Evolutionary conservation across 2,329 filamentous ascomycete genomes (phyloP), one percentile per base, ranked within the genome.

Genomic region (Pyricularia sp.): DNA sequence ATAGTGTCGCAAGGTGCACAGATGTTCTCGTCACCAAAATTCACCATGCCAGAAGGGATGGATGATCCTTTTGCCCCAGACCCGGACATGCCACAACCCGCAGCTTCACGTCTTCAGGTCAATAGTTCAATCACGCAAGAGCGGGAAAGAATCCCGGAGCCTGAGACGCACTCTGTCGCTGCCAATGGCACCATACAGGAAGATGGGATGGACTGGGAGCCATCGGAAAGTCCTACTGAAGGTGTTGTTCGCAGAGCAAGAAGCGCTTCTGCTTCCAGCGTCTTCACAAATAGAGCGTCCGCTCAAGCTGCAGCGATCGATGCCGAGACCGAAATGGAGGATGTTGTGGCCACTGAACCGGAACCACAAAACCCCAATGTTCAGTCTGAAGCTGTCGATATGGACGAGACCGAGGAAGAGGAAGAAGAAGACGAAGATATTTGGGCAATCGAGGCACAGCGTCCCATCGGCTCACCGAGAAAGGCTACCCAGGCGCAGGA

Each of bases 401-500:
- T 22, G 5, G 65, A 66, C 24, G n/a, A 55, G 44, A 49, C 65
- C 33, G 64, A 35, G 28, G 67, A 68, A 1, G 66, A 69, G 28
- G 67, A 68, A 1, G 66, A 69, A 8, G 79, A 80, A 3, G 80
- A 79, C 12, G 75, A 74, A 3, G 79, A 86, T 67, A 77, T 86
- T 12, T 86, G 83, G 83, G 83, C 82, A 35, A 70, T 84, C 28
- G 84, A 86, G 70, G 83, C 83, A 12, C 76, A 79, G 64, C 78
- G 83, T 13, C 74, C 76, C 7, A 76, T 77, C 1, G 78, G 80
- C 10, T 71, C 68, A 5, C 69, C 72, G 9, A 64, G 67, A 6
- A 70, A 69, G 40, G 65, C 65, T 63, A 44, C 65, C 68, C 62
- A 62, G 66, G 68, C 62, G 35, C 67, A 65, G 26, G 68, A 71